Conservation (phyloP, 352 stramenopile genomes). For the Phytophthora kernoviae region DNA sequence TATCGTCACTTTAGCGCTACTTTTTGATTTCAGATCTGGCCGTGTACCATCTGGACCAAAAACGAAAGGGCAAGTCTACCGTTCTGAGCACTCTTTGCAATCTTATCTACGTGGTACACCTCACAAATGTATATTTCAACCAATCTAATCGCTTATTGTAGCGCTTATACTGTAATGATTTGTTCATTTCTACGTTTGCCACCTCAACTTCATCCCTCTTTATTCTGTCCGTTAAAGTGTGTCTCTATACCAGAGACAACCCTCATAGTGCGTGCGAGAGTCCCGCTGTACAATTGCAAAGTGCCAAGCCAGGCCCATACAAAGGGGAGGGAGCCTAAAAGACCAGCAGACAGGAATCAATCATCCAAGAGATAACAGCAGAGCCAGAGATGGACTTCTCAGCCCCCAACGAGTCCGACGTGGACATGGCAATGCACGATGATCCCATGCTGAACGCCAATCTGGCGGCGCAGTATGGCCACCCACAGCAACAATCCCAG, state of each 20-base stretch:
- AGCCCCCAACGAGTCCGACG: slow-evolving; percentile 54
- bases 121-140: background rate
- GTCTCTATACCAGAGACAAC: background rate
- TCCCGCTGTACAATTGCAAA: background rate
- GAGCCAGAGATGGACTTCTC: slow-evolving; percentile 58
- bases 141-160: background rate
- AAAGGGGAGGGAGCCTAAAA: slow-evolving; percentile 13
- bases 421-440: slow-evolving; percentile 80
- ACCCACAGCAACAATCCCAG: slow-evolving; percentile 30
- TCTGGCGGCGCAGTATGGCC: slow-evolving; percentile 49
- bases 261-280: background rate
- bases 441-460: slow-evolving; percentile 61
- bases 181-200: background rate
- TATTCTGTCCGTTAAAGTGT: background rate
- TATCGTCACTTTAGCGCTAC: background rate
- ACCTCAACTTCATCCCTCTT: background rate
- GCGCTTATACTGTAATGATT: background rate
- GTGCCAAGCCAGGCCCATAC: slow-evolving; percentile 1
- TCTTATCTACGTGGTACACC: background rate
- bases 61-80: background rate
- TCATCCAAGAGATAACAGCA: background rate
- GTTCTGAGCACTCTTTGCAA: background rate
- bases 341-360: background rate
- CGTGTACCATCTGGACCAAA: background rate
- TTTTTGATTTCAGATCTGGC: background rate